Percentiles rank a stretch among this genome's conserved stretches.
Conservation (phyloP, 306 rosid genomes). For the Cicer yamashitae region DNA sequence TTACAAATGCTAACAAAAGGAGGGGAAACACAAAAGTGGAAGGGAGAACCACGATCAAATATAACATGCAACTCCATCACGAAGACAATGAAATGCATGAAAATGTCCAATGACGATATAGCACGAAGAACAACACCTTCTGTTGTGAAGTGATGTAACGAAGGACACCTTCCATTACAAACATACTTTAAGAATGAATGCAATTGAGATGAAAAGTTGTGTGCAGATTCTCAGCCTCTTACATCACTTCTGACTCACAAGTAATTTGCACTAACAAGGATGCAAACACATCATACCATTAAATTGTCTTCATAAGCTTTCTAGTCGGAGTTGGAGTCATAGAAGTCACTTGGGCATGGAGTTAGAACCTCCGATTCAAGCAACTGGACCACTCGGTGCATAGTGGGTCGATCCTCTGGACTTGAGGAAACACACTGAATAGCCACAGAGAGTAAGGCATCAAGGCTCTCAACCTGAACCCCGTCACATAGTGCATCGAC, state of each 20-base stretch:
- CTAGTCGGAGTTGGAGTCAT: constrained; percentile 83
- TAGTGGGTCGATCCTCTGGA: constrained; percentile 93
- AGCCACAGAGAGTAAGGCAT: constrained; percentile 84
- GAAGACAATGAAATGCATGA: constrained; percentile 46
- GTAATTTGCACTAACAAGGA: constrained; percentile 39
- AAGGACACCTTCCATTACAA: constrained; percentile 42
- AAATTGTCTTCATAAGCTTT: constrained; percentile 36
- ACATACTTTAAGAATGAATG: constrained; percentile 55
- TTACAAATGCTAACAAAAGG: constrained; percentile 47
- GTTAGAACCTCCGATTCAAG: constrained; percentile 96
- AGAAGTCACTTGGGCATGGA: constrained; percentile 97
- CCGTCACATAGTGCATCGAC: constrained; percentile 85
- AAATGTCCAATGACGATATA: constrained; percentile 45
- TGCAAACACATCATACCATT: constrained; percentile 38
- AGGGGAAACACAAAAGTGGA: constrained; percentile 33
- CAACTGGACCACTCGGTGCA: constrained; percentile 95
- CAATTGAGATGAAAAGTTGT: constrained; percentile 43
- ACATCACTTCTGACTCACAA: constrained; percentile 40
- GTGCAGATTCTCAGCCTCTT: constrained; percentile 45
- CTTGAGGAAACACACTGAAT: constrained; percentile 87
- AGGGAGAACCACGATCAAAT: constrained; percentile 33
- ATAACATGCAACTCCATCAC: constrained; percentile 49
- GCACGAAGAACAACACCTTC: constrained; percentile 36
- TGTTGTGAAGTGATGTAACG: constrained; percentile 34
- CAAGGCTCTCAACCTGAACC: constrained; percentile 85